A percentile compares a stretch with the other conserved stretches of the same genome.
Conservation (phyloP, 1,284 basidiomycete species). For the Ceratobasidium sp. region DNA sequence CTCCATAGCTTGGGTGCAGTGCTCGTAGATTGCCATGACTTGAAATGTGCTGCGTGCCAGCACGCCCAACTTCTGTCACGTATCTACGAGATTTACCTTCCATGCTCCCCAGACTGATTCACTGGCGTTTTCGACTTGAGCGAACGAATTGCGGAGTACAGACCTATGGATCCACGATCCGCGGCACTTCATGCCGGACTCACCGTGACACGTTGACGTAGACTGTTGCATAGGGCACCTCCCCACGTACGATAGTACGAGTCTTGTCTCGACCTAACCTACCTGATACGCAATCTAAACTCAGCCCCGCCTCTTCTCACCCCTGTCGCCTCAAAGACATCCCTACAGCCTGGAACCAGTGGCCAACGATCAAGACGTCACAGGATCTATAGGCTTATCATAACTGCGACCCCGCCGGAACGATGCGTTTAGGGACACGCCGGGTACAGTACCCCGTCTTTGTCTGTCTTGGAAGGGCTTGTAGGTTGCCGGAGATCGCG, state of each 20-base stretch:
- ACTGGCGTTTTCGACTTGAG: too few species aligned
- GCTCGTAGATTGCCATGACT: neutral
- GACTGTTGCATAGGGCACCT: neutral
- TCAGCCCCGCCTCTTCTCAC: slow-evolving; percentile 8
- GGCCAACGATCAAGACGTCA: neutral
- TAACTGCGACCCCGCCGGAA: neutral
- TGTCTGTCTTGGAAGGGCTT: slow-evolving; percentile 11
- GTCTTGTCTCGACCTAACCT: neutral
- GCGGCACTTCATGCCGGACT: neutral
- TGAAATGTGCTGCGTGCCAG: neutral
- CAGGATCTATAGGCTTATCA: slow-evolving; percentile 2
- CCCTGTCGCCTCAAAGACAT: neutral
- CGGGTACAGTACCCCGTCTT: neutral
- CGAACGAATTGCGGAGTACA: too few species aligned
- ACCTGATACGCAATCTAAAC: neutral
- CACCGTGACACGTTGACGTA: neutral
- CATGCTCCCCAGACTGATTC: too few species aligned
- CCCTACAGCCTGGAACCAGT: neutral
- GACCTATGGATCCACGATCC: neutral
- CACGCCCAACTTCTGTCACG: neutral
- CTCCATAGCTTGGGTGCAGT: neutral
- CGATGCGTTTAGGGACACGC: neutral
- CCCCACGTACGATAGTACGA: neutral
- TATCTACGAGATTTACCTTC: neutral
- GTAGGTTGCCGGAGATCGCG: slow-evolving; percentile 1